Conservation (phyloP, 306 rosid species). For the Sophora flavescens region DNA sequence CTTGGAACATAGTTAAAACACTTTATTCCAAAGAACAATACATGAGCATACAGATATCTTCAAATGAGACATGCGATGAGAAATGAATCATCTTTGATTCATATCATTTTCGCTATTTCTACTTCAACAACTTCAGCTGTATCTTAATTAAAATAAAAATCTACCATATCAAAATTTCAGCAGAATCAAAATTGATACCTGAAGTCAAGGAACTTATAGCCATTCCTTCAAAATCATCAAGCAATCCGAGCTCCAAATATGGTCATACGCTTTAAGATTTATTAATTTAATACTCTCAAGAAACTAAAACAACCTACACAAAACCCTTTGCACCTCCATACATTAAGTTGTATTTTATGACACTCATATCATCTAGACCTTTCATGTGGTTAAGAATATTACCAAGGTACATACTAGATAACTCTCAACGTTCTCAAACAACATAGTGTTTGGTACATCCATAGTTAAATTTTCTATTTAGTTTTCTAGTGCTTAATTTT, state of each 20-base stretch:
- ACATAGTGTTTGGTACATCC: background rate
- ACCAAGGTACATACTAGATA: background rate
- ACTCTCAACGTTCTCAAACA: slow-evolving; percentile 5
- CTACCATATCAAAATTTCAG: slow-evolving; percentile 10
- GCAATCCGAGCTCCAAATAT: background rate
- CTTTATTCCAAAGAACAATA: background rate
- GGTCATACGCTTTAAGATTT: slow-evolving; percentile 1
- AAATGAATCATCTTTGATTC: slow-evolving; percentile 10
- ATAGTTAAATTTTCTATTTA: background rate
- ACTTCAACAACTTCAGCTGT: background rate
- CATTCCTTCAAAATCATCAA: slow-evolving; percentile 31
- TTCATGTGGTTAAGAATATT: background rate
- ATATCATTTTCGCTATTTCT: slow-evolving; percentile 4
- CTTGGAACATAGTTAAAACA: background rate
- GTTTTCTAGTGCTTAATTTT: slow-evolving; percentile 10
- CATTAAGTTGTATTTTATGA: slow-evolving; percentile 1
- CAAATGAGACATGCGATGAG: background rate
- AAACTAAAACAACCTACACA: slow-evolving; percentile 16
- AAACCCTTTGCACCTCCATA: slow-evolving; percentile 8
- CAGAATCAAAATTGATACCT: slow-evolving; percentile 6
- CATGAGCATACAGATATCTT: background rate
- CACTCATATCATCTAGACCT: slow-evolving; percentile 4
- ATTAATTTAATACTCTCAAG: background rate
- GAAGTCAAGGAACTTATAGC: slow-evolving; percentile 14
- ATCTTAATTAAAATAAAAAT: background rate